Conservation (phyloP, 202 grass and related monocot genomes). For the Hordeum pubiflorum region DNA sequence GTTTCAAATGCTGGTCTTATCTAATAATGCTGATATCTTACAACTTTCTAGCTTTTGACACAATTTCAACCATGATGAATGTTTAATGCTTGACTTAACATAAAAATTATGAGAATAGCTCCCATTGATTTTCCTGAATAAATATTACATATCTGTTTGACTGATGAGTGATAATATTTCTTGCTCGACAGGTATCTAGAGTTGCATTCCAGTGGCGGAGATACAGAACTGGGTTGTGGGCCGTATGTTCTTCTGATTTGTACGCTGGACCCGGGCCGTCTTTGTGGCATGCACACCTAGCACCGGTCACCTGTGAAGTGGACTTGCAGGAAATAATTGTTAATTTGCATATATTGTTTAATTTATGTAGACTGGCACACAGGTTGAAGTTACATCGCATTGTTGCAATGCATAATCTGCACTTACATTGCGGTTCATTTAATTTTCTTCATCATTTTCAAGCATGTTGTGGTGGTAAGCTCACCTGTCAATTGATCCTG, state of each 20-base stretch:
- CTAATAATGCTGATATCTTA: not conserved
- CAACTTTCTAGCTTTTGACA: not conserved
- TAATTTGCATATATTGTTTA: not conserved
- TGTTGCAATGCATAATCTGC: not conserved
- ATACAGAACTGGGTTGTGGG: not conserved
- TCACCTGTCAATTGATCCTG: not conserved
- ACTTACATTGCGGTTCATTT: too few species aligned
- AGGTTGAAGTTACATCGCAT: not conserved
- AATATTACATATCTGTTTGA: not conserved
- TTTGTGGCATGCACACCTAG: too few species aligned
- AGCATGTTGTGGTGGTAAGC: not conserved
- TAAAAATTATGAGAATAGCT: not conserved
- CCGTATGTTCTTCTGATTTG: too few species aligned
- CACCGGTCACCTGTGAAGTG: not conserved
- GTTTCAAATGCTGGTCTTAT: not conserved
- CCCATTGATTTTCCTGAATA: not conserved
- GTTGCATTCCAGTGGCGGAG: not conserved
- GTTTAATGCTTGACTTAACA: not conserved
- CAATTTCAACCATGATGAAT: not conserved
- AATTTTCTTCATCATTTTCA: not conserved
- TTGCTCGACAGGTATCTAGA: not conserved
- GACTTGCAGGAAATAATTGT: not conserved
- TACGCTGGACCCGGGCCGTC: too few species aligned
- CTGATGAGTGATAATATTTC: not conserved
- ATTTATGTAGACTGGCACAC: not conserved